phyloP scores from a whole-genome alignment of 768 basidiomycete genomes.

The Lepiota brunneoincarnata region DNA sequence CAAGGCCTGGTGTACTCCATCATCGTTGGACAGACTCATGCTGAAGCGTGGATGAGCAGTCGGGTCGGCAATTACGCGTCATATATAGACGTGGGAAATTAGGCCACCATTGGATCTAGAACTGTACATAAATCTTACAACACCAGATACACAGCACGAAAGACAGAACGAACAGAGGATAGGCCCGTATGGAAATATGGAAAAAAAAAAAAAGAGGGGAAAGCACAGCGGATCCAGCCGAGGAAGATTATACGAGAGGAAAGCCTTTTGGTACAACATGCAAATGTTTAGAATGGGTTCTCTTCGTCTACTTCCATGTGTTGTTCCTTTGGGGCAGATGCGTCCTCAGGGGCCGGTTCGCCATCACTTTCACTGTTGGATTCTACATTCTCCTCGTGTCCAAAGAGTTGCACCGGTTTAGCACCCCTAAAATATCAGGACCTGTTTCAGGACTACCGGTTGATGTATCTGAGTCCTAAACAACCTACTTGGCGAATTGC shows the following conservation, averaged over 20 bases:
- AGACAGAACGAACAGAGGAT: constrained; percentile 9
- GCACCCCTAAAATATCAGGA: constrained; percentile 40
- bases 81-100: constrained; percentile 20
- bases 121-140: constrained; percentile 23
- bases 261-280: constrained; percentile 13
- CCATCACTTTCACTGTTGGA: constrained; percentile 36
- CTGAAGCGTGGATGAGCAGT: too few species aligned
- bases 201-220: background rate
- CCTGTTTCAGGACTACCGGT: constrained; percentile 2
- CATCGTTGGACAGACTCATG: too few species aligned
- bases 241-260: background rate
- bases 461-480: background rate
- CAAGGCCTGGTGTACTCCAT: too few species aligned
- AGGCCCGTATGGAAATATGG: background rate
- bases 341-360: constrained; percentile 7
- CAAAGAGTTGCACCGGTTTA: constrained; percentile 64
- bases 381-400: constrained; percentile 38
- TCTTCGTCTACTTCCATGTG: constrained; percentile 52
- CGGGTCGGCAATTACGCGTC: background rate
- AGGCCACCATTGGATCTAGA: constrained; percentile 15
- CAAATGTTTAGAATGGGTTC: constrained; percentile 61
- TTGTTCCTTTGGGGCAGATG: constrained; percentile 19
- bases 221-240: constrained; percentile 10
- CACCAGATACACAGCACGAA: constrained; percentile 12
- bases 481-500: constrained; percentile 84